These are phyloP conservation scores for Cucumis melo DNA, from an alignment of 306 rosid species.

Conservation along the genomic window DNA sequence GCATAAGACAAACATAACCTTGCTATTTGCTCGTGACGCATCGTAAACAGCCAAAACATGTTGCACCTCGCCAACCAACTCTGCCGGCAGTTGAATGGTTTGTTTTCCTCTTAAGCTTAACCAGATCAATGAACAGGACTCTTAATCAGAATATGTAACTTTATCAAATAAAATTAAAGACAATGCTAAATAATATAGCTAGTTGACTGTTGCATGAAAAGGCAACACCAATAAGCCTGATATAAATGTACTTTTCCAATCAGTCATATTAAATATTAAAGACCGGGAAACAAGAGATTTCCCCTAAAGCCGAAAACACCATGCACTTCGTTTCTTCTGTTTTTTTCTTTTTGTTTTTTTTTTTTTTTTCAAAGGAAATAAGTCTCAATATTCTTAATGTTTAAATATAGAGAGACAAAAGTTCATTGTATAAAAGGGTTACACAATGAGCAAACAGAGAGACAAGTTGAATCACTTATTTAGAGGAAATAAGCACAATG, in stretches of 20 bases:
- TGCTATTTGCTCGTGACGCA: constrained; percentile 36
- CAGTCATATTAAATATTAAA: not conserved
- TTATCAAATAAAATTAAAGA: not conserved
- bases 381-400: no score
- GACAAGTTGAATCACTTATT: no score
- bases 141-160: not conserved
- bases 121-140: constrained; percentile 15
- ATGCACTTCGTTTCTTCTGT: no score
- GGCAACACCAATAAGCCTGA: not conserved
- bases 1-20: constrained; percentile 33
- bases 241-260: not conserved
- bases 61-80: constrained; percentile 58
- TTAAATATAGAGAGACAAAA: no score
- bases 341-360: no score
- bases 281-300: not conserved
- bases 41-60: constrained; percentile 62
- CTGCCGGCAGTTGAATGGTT: constrained; percentile 55
- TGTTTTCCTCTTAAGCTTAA: constrained; percentile 77
- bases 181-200: not conserved
- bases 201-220: not conserved
- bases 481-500: no score
- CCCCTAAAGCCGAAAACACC: not conserved
- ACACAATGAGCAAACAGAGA: no score
- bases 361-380: no score
- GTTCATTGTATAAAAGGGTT: no score